These are phyloP conservation scores for Trypanosoma mega DNA, from an alignment of 208 protist species.

Conservation along the genomic window DNA sequence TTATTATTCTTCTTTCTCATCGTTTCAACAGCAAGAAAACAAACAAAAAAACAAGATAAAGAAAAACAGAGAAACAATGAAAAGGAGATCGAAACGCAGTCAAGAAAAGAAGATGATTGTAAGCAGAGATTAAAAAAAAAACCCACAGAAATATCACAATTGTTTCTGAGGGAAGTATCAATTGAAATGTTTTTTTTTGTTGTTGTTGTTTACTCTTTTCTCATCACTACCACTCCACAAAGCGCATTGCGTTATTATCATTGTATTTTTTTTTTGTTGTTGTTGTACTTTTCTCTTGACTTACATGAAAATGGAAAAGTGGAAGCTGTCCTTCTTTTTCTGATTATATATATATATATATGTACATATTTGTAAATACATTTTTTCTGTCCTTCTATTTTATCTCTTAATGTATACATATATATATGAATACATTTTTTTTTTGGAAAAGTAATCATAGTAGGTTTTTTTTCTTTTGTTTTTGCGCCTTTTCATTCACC, in stretches of 20 bases:
- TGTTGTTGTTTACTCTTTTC: slow-evolving; percentile 14
- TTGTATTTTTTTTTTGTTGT: slow-evolving; percentile 11
- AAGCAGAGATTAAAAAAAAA: slow-evolving; percentile 6
- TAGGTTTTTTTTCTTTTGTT: not conserved
- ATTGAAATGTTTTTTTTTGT: too few relatives aligned
- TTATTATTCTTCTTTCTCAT: slow-evolving; percentile 1
- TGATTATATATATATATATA: not conserved
- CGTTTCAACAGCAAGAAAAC: not conserved
- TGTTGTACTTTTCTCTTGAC: slow-evolving; percentile 13
- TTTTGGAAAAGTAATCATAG: too few relatives aligned
- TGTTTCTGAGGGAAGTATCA: too few relatives aligned
- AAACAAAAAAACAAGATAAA: not conserved
- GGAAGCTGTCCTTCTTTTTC: not conserved
- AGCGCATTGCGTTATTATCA: slow-evolving; percentile 12
- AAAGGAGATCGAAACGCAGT: too few relatives aligned
- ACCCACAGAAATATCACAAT: not conserved
- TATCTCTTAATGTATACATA: slow-evolving; percentile 4
- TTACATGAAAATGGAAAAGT: not conserved
- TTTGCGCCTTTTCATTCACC: not conserved
- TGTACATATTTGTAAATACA: too few relatives aligned
- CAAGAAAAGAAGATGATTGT: not conserved
- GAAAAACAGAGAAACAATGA: not conserved
- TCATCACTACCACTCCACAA: slow-evolving; percentile 7
- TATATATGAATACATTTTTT: slow-evolving; percentile 11
- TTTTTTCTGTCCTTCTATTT: slow-evolving; percentile 9